phyloP scores from a whole-genome alignment of 345 rosid species.

The Cardamine chenopodiifolia region DNA sequence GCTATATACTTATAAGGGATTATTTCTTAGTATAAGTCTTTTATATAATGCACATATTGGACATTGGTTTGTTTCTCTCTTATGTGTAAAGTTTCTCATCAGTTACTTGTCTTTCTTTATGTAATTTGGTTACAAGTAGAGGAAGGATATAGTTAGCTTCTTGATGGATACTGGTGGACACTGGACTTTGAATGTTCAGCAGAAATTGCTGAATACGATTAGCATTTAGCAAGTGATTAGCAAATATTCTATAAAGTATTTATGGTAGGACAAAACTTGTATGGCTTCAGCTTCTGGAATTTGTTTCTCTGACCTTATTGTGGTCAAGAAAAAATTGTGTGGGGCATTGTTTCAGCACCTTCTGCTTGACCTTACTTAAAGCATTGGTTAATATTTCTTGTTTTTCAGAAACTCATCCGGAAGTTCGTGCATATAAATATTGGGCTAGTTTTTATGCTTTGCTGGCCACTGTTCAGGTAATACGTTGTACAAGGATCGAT shows the following conservation, averaged over 20 bases:
- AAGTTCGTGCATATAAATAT: constrained; percentile 86
- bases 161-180: constrained; percentile 6
- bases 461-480: constrained; percentile 52
- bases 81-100: background rate
- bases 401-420: constrained; percentile 41
- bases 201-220: background rate
- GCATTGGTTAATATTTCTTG: background rate
- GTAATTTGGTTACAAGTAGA: background rate
- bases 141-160: background rate
- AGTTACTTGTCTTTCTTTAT: constrained; percentile 3
- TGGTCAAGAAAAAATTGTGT: no score
- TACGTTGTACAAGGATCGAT: background rate
- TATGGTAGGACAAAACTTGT: background rate
- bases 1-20: background rate
- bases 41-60: background rate
- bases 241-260: background rate
- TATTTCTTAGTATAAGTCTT: background rate
- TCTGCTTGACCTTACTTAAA: background rate
- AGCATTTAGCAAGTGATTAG: constrained; percentile 5
- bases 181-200: background rate
- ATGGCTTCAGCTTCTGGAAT: background rate
- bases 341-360: constrained; percentile 13
- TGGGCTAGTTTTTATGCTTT: constrained; percentile 86
- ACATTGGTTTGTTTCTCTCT: background rate
- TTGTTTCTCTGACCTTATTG: constrained; percentile 10